phyloP scores from a whole-genome alignment of 495 filamentous ascomycete genomes.

The Talaromyces trachyspermus region DNA sequence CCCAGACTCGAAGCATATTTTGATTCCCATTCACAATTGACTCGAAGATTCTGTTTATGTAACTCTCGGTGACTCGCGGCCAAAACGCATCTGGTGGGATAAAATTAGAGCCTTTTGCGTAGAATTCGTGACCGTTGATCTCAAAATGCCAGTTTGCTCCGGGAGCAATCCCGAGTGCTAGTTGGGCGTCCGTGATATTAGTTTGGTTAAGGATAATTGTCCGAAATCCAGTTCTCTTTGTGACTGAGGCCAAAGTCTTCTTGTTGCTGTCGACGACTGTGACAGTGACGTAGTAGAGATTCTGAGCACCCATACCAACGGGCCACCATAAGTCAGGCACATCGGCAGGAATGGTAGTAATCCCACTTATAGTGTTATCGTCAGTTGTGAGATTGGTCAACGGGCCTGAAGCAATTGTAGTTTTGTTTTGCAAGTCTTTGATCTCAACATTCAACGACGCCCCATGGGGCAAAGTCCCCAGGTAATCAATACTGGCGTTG shows the following conservation, averaged over 20 bases:
- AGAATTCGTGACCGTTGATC: constrained; percentile 61
- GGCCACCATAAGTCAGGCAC: constrained; percentile 61
- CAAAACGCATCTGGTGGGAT: constrained; percentile 63
- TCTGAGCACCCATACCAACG: constrained; percentile 48
- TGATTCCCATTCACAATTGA: constrained; percentile 52
- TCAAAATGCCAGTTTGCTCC: constrained; percentile 66
- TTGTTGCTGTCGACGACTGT: constrained; percentile 31
- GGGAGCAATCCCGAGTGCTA: constrained; percentile 50
- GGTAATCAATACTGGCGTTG: constrained; percentile 60
- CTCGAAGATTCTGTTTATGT: constrained; percentile 49
- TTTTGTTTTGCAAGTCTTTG: constrained; percentile 35
- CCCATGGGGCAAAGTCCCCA: constrained; percentile 43
- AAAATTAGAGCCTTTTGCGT: constrained; percentile 60
- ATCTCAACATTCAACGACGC: constrained; percentile 48
- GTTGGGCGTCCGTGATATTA: constrained; percentile 50
- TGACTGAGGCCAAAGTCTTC: constrained; percentile 36
- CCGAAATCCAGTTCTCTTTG: constrained; percentile 56
- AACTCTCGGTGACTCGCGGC: constrained; percentile 50
- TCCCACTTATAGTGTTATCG: constrained; percentile 46
- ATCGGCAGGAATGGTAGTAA: constrained; percentile 31
- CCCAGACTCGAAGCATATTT: constrained; percentile 67
- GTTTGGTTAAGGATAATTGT: constrained; percentile 59
- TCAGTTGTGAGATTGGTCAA: constrained; percentile 38
- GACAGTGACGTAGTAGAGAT: constrained; percentile 51
- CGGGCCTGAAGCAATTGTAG: constrained; percentile 36